phyloP scores from a whole-genome alignment of 163 green algal species.

The Chloroidium sp. region DNA sequence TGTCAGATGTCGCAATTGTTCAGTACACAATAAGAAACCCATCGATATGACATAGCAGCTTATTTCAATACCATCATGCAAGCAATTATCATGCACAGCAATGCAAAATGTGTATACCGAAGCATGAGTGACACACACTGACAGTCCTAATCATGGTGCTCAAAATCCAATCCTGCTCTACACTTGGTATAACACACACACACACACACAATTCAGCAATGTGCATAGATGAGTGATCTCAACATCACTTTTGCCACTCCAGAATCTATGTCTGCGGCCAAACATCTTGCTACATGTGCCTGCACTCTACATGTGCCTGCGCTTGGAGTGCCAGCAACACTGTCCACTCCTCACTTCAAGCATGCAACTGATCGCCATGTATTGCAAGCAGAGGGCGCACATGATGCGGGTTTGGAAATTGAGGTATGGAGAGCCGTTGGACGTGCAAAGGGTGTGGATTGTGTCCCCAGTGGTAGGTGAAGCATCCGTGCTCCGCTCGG shows the following conservation, averaged over 20 bases:
- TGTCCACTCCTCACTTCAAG: neutral
- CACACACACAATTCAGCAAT: no score
- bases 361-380: neutral
- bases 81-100: no score
- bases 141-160: no score
- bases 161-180: no score
- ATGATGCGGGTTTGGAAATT: slow-evolving; percentile 51
- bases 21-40: neutral
- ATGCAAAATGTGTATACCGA: no score
- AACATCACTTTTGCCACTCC: neutral
- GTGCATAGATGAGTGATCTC: no score
- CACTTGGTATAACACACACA: no score
- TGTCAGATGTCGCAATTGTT: no score
- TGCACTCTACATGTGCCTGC: no score
- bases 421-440: slow-evolving; percentile 62
- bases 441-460: slow-evolving; percentile 58
- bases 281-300: neutral
- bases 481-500: no score
- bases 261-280: neutral
- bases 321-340: neutral
- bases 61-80: no score
- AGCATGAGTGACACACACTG: no score
- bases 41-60: neutral
- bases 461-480: neutral
- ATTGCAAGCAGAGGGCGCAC: slow-evolving; percentile 17